Evolutionary conservation across 805 yeast genomes (phyloP).

Genomic region (Candida suzukii): DNA sequence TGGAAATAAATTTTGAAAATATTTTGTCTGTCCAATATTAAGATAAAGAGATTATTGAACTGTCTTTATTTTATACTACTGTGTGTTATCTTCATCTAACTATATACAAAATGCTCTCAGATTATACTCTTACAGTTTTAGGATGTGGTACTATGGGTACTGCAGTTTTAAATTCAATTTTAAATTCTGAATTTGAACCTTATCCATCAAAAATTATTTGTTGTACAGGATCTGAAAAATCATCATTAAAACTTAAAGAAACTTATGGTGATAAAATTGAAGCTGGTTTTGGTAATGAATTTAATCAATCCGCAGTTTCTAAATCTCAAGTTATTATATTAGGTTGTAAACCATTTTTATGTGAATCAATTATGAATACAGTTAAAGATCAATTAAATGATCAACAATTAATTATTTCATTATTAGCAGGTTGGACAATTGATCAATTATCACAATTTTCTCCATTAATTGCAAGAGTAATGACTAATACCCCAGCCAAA

Average conservation of each 20-base stretch:
- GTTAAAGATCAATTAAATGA: slow-evolving; percentile 44
- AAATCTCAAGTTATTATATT: slow-evolving; percentile 66
- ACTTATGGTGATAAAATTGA: slow-evolving; percentile 48
- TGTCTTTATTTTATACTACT: too few species aligned
- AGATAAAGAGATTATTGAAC: background rate
- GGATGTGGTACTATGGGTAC: slow-evolving; percentile 98
- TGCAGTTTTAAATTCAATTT: slow-evolving; percentile 78
- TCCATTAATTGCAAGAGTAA: slow-evolving; percentile 72
- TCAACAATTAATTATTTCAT: slow-evolving; percentile 47
- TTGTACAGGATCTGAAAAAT: slow-evolving; percentile 56
- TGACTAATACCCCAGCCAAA: slow-evolving; percentile 96
- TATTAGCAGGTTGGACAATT: slow-evolving; percentile 91
- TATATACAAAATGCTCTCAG: background rate
- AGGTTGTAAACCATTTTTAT: slow-evolving; percentile 86
- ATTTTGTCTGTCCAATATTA: too few species aligned
- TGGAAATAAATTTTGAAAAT: background rate
- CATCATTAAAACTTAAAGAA: slow-evolving; percentile 40
- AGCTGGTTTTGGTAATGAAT: slow-evolving; percentile 36
- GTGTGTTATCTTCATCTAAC: background rate
- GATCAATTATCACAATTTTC: slow-evolving; percentile 49
- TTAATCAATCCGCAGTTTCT: slow-evolving; percentile 52
- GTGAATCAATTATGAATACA: slow-evolving; percentile 46
- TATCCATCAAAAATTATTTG: slow-evolving; percentile 71
- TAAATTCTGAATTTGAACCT: slow-evolving; percentile 41
- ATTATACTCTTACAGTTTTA: slow-evolving; percentile 50